phyloP scores from a whole-genome alignment of 2,329 filamentous ascomycete species.

The Hortaea werneckii region DNA sequence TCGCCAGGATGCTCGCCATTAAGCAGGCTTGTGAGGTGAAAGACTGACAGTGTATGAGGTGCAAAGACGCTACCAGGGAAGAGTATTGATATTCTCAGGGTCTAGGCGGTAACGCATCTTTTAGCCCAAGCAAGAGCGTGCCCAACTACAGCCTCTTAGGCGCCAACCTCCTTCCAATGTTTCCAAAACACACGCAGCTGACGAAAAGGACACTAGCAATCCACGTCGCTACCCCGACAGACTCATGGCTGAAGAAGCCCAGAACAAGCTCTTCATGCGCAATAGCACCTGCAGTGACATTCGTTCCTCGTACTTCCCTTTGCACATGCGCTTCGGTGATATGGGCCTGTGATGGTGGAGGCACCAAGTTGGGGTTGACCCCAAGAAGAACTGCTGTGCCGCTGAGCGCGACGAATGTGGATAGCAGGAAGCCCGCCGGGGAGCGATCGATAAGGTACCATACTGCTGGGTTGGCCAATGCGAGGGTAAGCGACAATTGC shows the following conservation, averaged over 20 bases:
- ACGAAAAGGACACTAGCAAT: conserved; percentile 89
- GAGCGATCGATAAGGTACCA: conserved; percentile 97
- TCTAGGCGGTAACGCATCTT: no score
- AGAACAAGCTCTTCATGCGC: conserved; percentile 18
- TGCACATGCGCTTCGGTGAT: conserved; percentile 14
- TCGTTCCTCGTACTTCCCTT: conserved; percentile 7
- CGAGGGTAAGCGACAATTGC: conserved; percentile 83
- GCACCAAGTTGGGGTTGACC: conserved; percentile 69
- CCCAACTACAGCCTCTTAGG: neutral
- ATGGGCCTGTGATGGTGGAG: conserved; percentile 46
- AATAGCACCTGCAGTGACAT: conserved; percentile 9
- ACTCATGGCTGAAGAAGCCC: conserved; percentile 51
- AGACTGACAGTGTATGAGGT: no score
- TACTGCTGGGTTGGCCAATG: conserved; percentile 80
- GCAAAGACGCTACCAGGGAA: no score
- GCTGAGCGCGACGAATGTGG: conserved; percentile 58
- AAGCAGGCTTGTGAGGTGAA: no score
- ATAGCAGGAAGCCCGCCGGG: conserved; percentile 71
- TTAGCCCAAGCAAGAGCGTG: no score
- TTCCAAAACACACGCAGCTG: conserved; percentile 90
- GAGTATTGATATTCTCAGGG: no score
- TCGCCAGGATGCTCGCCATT: no score
- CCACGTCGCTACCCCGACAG: conserved; percentile 70
- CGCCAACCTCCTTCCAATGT: conserved; percentile 76
- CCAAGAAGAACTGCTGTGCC: conserved; percentile 67